Conservation (phyloP, 176 grass and related monocot genomes). For the Urochloa ruziziensis region DNA sequence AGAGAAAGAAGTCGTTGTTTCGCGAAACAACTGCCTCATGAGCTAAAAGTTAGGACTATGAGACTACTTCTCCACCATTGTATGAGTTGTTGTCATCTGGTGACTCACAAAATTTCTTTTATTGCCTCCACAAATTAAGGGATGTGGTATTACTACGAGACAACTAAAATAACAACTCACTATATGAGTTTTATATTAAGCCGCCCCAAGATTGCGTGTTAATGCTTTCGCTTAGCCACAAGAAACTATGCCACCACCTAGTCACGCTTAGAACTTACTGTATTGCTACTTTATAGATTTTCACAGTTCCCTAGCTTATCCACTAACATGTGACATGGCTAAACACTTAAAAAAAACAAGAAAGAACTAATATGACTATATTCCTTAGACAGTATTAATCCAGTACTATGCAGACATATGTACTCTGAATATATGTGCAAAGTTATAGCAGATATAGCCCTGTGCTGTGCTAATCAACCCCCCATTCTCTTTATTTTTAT, state of each 20-base stretch:
- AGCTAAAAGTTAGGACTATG: no score
- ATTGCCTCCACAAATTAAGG: no score
- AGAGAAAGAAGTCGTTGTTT: no score
- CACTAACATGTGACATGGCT: neutral
- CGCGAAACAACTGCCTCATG: no score
- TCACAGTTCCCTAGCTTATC: neutral
- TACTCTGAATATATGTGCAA: neutral
- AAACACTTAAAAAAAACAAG: neutral
- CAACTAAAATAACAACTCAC: no score
- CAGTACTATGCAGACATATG: neutral
- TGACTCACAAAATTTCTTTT: no score
- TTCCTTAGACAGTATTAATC: neutral
- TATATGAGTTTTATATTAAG: no score
- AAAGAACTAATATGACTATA: neutral
- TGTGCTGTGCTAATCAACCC: neutral
- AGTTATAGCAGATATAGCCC: neutral
- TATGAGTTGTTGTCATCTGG: no score
- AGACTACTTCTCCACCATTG: no score
- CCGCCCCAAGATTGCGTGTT: no score
- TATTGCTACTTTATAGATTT: neutral
- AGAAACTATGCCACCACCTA: neutral
- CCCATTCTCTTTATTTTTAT: neutral
- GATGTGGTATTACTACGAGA: no score
- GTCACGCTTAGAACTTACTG: neutral
- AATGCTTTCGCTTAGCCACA: no score